phyloP scores from a whole-genome alignment of 2,329 filamentous ascomycete genomes.

The Phialophora macrospora region DNA sequence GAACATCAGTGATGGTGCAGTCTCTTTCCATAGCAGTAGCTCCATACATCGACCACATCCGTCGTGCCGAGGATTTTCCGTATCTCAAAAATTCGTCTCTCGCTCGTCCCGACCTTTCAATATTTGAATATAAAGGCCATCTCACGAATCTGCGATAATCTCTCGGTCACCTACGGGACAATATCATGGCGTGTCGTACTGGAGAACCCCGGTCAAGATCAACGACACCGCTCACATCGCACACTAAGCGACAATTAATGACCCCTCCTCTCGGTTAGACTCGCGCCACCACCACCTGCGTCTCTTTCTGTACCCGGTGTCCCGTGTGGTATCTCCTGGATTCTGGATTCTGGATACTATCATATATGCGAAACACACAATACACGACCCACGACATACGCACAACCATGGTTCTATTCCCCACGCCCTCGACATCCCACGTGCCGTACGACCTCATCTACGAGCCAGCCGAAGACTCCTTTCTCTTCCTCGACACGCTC shows the following conservation, averaged over 20 bases:
- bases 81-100: neutral
- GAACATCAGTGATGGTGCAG: neutral
- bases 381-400: neutral
- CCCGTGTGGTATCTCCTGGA: too few species aligned
- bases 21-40: neutral
- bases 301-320: neutral
- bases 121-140: neutral
- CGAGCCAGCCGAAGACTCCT: conserved; percentile 95
- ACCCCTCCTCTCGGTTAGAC: neutral
- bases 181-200: neutral
- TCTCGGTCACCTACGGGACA: neutral
- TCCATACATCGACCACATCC: too few species aligned
- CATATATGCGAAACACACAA: neutral
- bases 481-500: conserved; percentile 88
- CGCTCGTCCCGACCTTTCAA: neutral
- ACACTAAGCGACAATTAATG: neutral
- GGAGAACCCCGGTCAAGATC: too few species aligned
- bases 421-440: conserved; percentile 91
- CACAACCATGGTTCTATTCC: conserved; percentile 64
- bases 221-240: neutral
- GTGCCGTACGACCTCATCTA: conserved; percentile 88
- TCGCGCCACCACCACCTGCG: neutral
- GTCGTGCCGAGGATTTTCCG: neutral
- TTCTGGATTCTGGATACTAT: too few species aligned
- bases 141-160: neutral